phyloP scores from a whole-genome alignment of 23 red algal species.

The Gracilaria vermiculophylla region DNA sequence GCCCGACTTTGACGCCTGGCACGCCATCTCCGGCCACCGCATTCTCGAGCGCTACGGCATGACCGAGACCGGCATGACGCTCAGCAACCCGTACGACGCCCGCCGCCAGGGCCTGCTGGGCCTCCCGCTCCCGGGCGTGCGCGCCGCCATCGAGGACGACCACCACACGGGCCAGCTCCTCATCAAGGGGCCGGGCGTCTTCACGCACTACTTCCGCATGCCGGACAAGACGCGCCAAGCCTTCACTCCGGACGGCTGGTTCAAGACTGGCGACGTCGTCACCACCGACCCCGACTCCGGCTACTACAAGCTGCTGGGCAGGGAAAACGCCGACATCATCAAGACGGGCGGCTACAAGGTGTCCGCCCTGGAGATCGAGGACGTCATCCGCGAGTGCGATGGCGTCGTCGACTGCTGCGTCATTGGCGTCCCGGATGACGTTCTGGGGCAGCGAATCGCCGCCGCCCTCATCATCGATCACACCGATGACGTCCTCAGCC shows the following conservation, averaged over 20 bases:
- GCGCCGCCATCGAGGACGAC: slow-evolving; percentile 13
- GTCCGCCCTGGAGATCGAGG: slow-evolving; percentile 89
- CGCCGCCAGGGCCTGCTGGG: slow-evolving; percentile 55
- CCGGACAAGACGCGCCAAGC: slow-evolving; percentile 56
- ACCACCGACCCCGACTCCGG: slow-evolving; percentile 15
- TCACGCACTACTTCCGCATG: slow-evolving; percentile 67
- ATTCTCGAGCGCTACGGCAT: slow-evolving; percentile 95
- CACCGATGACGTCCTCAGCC: slow-evolving; percentile 5
- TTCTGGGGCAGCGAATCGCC: slow-evolving; percentile 69
- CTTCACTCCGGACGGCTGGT: slow-evolving; percentile 84
- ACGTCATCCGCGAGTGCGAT: slow-evolving; percentile 41
- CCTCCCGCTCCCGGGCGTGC: slow-evolving; percentile 67
- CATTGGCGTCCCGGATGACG: slow-evolving; percentile 64
- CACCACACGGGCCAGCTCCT: slow-evolving; percentile 64
- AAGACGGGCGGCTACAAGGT: slow-evolving; percentile 92
- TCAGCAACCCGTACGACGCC: slow-evolving; percentile 56
- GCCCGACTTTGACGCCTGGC: slow-evolving; percentile 61
- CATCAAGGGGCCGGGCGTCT: slow-evolving; percentile 77
- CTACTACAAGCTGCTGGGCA: slow-evolving; percentile 63
- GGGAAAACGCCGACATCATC: slow-evolving; percentile 77
- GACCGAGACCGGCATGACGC: slow-evolving; percentile 86
- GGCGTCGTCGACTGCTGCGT: slow-evolving; percentile 68
- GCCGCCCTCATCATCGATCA: slow-evolving; percentile 62
- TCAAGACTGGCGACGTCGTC: slow-evolving; percentile 93
- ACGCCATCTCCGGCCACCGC: slow-evolving; percentile 43